These are phyloP conservation scores for Curvularia lunata DNA, from an alignment of 2,329 filamentous ascomycete species.

Conservation along the genomic window DNA sequence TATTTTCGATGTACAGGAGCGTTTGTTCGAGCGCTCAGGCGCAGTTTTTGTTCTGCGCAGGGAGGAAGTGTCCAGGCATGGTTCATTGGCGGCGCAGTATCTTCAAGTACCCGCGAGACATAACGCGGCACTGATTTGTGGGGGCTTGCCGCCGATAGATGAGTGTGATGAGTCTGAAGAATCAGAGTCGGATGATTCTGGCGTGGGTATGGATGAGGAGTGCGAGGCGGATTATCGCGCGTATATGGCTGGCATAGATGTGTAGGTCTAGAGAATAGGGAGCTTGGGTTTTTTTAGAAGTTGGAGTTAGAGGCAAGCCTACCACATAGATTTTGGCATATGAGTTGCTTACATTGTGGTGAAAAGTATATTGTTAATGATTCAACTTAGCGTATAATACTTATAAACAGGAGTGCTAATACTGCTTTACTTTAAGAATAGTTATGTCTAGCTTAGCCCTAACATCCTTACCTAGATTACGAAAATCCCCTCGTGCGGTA, in stretches of 20 bases:
- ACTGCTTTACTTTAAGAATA: no score
- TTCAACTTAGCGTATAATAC: no score
- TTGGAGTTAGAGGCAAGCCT: neutral
- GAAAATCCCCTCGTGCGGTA: no score
- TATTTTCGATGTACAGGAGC: neutral
- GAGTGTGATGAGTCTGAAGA: neutral
- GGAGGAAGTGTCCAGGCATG: neutral
- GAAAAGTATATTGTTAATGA: no score
- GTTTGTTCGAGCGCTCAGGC: neutral
- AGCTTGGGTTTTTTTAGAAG: neutral
- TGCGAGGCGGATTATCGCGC: neutral
- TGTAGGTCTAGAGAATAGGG: neutral
- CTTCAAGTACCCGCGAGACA: neutral
- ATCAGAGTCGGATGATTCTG: neutral
- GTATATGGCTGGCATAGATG: neutral
- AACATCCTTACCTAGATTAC: no score
- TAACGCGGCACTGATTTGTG: neutral
- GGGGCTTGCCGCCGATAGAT: neutral
- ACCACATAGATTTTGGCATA: neutral
- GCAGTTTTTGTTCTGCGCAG: neutral
- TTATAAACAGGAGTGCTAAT: no score
- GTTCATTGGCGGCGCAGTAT: neutral
- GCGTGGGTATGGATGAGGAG: neutral
- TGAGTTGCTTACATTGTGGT: no score
- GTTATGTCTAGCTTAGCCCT: no score